Evolutionary conservation across 2,329 filamentous ascomycete genomes (phyloP), one percentile per base, ranked within the genome.

Genomic region (Apiospora aurea): DNA sequence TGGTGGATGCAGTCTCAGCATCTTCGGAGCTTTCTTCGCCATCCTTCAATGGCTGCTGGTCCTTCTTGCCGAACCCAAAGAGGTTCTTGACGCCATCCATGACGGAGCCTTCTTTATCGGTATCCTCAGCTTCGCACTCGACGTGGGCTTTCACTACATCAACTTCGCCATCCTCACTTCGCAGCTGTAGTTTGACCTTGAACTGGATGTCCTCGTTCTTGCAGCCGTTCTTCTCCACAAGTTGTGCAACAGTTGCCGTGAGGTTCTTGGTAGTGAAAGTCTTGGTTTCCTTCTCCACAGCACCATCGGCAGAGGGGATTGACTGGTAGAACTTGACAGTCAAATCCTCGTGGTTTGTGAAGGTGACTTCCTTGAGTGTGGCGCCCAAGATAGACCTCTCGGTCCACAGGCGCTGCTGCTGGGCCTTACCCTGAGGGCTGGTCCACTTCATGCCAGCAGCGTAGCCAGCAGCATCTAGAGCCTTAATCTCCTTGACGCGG

Each of bases 81-180:
- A 98, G 89, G 75, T 95, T 97, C 87, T 99, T 99, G 75, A 98
- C 94, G 61, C 94, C 95, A 79, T 97, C 96, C 67, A 98, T 93
- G 68, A 98, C 89, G 10, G 76, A 77, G 69, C 92, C 91, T 75
- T 93, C 94, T 81, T 95, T 94, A 82, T 91, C 90, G 11, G 83
- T 81, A 5, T 87, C 88, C 70, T 97, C 93, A 38, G 92, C 89
- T 80, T 97, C 94, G 79, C 96, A 99, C 81, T 95, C 95, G 7
- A 96, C 91, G 71, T 88, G 88, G n/a, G 93, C 93, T 77, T 90
- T 90, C 71, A 88, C 82, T 69, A 98, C 88, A 73, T 95, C 92
- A 3, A 97, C 94, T 76, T 97, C 90, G 46, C 95, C 95, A 77
- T 94, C 90, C 47, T 93, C 86, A 67, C 88, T 86, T 78, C 87